Percentiles rank a stretch among this genome's conserved stretches.
phyloP scores from a whole-genome alignment of 2,329 filamentous ascomycete genomes.

The Paecilomyces dactylethromorphus region DNA sequence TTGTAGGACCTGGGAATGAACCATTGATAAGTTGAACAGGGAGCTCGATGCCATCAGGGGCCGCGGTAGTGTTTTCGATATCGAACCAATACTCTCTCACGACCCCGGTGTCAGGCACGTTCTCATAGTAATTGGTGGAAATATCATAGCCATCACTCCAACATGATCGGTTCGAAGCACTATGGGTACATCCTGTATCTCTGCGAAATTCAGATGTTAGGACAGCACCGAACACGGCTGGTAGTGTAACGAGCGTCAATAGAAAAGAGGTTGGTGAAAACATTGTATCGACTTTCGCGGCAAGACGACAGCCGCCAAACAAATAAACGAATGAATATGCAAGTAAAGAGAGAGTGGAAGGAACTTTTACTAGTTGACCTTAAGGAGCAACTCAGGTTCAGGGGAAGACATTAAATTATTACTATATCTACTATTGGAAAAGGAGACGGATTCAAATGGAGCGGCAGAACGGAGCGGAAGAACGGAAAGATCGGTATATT shows the following conservation, averaged over 20 bases:
- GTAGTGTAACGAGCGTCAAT: neutral
- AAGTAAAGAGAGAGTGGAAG: neutral
- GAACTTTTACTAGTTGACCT: too few species aligned
- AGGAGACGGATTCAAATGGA: too few species aligned
- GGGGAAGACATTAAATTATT: too few species aligned
- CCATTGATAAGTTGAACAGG: conserved; percentile 39
- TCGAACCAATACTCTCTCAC: conserved; percentile 37
- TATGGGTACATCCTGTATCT: neutral
- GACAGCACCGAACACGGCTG: neutral
- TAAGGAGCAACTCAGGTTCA: too few species aligned
- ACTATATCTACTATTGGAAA: too few species aligned
- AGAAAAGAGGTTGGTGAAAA: neutral
- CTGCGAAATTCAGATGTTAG: neutral
- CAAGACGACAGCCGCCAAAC: neutral
- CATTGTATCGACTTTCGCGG: neutral
- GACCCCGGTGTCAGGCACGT: conserved; percentile 25
- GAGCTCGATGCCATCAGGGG: conserved; percentile 40
- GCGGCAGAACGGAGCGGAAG: too few species aligned
- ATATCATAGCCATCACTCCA: neutral
- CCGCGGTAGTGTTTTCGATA: conserved; percentile 35
- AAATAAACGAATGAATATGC: neutral
- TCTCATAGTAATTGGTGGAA: neutral
- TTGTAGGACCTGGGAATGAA: conserved; percentile 41
- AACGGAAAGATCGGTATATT: too few species aligned
- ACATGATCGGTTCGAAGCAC: neutral